Conservation (phyloP, 192 early-diverging fungal genomes). For the Entomortierella chlamydospora region DNA sequence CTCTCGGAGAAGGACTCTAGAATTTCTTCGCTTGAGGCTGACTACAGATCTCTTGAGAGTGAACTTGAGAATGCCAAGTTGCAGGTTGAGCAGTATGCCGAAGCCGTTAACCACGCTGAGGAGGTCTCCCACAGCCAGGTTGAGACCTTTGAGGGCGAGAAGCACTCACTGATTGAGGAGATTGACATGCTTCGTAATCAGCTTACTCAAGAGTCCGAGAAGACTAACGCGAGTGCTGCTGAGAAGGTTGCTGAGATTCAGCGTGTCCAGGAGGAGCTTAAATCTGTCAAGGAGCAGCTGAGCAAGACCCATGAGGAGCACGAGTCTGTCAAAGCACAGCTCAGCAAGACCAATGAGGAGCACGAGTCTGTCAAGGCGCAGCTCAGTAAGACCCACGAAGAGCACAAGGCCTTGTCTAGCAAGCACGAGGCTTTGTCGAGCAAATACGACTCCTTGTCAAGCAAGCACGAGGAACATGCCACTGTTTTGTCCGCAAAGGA, state of each 20-base stretch:
- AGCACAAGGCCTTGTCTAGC: too few relatives aligned
- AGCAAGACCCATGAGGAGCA: conserved; percentile 25
- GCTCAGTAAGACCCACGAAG: conserved; percentile 17
- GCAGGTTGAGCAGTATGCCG: conserved; percentile 42
- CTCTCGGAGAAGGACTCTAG: conserved; percentile 42
- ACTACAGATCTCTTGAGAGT: conserved; percentile 29
- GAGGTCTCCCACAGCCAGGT: conserved; percentile 32
- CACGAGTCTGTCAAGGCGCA: neutral
- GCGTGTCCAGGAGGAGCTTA: conserved; percentile 21
- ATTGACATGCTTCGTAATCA: conserved; percentile 39
- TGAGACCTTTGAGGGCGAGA: conserved; percentile 44
- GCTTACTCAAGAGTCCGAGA: conserved; percentile 16
- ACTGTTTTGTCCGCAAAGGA: conserved; percentile 28
- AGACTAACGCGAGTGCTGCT: conserved; percentile 20
- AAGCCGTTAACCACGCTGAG: conserved; percentile 39
- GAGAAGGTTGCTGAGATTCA: conserved; percentile 27
- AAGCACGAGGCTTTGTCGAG: too few relatives aligned
- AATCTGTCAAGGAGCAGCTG: conserved; percentile 22
- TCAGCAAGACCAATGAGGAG: conserved; percentile 18
- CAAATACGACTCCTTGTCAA: conserved; percentile 11
- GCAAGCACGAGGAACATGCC: conserved; percentile 33
- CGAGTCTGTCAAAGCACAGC: conserved; percentile 17
- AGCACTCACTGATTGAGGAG: conserved; percentile 47
- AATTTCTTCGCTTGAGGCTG: conserved; percentile 31
- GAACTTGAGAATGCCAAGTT: conserved; percentile 38